Percentiles rank a stretch among this genome's conserved stretches.
phyloP scores from a whole-genome alignment of 2,329 filamentous ascomycete species.

The Curvularia hawaiiensis region DNA sequence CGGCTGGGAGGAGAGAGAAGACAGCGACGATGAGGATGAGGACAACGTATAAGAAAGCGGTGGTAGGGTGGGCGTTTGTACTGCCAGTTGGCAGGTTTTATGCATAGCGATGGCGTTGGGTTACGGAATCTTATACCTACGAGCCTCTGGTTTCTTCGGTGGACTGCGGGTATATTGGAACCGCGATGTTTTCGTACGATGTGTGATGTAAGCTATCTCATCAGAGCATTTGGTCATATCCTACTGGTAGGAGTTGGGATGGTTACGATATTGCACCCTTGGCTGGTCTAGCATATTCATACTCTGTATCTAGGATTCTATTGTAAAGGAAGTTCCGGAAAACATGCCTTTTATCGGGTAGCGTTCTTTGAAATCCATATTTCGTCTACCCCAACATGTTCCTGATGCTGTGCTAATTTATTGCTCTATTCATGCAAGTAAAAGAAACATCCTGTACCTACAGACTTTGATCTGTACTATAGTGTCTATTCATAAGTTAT shows the following conservation, averaged over 20 bases:
- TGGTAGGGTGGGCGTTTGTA: background rate
- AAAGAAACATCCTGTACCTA: background rate
- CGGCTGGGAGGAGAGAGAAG: slow-evolving; percentile 52
- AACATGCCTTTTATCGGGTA: too few species aligned
- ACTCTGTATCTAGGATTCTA: background rate
- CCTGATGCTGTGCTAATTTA: background rate
- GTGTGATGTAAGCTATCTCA: background rate
- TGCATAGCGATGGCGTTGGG: slow-evolving; percentile 34
- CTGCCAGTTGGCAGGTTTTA: background rate
- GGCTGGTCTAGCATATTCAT: background rate
- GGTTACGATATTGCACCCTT: background rate
- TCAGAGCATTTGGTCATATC: background rate
- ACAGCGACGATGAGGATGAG: slow-evolving; percentile 50
- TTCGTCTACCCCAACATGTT: background rate
- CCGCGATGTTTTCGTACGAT: background rate
- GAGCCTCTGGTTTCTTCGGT: background rate
- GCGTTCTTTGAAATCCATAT: too few species aligned
- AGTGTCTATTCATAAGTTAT: background rate
- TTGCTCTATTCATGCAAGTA: too few species aligned
- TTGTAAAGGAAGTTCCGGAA: background rate
- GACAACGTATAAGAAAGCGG: slow-evolving; percentile 5
- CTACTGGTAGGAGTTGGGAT: background rate
- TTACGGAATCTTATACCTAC: background rate
- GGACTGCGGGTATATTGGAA: background rate
- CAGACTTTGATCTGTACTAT: background rate